Conservation (phyloP, 2,329 filamentous ascomycete species). For the Sodiomyces alkalinus region DNA sequence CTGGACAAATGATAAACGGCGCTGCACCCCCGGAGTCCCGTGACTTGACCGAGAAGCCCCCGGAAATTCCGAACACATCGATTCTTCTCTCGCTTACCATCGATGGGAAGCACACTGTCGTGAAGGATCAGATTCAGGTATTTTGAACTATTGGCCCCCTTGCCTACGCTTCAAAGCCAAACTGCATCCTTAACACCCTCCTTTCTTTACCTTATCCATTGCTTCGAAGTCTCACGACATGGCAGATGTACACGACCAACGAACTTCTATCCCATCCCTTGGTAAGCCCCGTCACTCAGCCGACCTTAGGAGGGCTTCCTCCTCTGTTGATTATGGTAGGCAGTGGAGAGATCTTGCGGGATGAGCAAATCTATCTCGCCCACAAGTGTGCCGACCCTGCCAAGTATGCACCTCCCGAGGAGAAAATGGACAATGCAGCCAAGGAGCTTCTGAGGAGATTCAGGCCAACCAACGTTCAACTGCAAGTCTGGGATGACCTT, state of each 20-base stretch:
- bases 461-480: slow-evolving; percentile 75
- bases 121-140: slow-evolving; percentile 89
- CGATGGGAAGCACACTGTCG: slow-evolving; percentile 52
- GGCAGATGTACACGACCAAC: slow-evolving; percentile 61
- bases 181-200: not conserved
- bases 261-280: slow-evolving; percentile 72
- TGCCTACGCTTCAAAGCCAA: no score
- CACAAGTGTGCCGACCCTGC: slow-evolving; percentile 83
- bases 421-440: slow-evolving; percentile 46
- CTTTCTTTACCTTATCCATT: not conserved
- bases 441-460: slow-evolving; percentile 47
- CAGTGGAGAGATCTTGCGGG: slow-evolving; percentile 75
- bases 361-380: slow-evolving; percentile 89
- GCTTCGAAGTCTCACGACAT: no score
- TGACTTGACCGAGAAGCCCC: slow-evolving; percentile 1
- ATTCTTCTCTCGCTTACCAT: slow-evolving; percentile 47
- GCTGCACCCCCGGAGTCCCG: no score
- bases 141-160: no score
- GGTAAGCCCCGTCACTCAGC: slow-evolving; percentile 77
- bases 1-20: slow-evolving; percentile 1
- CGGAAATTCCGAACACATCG: slow-evolving; percentile 11
- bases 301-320: slow-evolving; percentile 77
- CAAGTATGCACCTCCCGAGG: slow-evolving; percentile 55
- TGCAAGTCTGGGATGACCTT: slow-evolving; percentile 92
- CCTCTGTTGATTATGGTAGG: slow-evolving; percentile 77